These are phyloP conservation scores for Podospora bellae-mahoneyi DNA, from an alignment of 495 filamentous ascomycete genomes.

Conservation along the genomic window DNA sequence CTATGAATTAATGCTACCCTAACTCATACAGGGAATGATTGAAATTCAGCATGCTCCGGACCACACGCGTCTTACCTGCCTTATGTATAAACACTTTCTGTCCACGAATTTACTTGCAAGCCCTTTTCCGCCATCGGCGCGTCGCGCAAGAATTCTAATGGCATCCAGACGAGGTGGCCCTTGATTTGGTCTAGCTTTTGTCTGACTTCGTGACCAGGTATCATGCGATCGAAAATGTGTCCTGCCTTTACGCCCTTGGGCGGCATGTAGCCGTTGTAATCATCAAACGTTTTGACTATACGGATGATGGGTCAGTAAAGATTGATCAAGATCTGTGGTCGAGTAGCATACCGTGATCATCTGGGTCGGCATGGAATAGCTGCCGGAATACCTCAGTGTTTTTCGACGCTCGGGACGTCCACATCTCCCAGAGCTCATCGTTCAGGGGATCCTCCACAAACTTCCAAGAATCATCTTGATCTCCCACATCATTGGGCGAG, in stretches of 20 bases:
- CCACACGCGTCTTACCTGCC: not conserved
- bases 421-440: slow-evolving; percentile 79
- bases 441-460: slow-evolving; percentile 79
- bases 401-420: slow-evolving; percentile 69
- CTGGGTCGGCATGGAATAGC: slow-evolving; percentile 90
- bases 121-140: slow-evolving; percentile 90
- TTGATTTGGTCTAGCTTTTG: slow-evolving; percentile 72
- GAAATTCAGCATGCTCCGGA: too few relatives aligned
- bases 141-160: slow-evolving; percentile 77
- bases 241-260: slow-evolving; percentile 69
- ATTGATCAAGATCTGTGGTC: not conserved
- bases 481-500: slow-evolving; percentile 63
- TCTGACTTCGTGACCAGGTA: slow-evolving; percentile 65
- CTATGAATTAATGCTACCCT: not conserved
- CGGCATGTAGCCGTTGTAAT: slow-evolving; percentile 77
- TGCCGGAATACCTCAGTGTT: slow-evolving; percentile 85
- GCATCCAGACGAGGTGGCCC: slow-evolving; percentile 96
- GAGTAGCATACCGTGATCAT: slow-evolving; percentile 62
- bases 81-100: slow-evolving; percentile 49
- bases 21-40: not conserved
- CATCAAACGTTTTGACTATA: slow-evolving; percentile 75
- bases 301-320: slow-evolving; percentile 12
- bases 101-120: slow-evolving; percentile 49
- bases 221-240: slow-evolving; percentile 76
- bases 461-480: slow-evolving; percentile 62